These are phyloP conservation scores for Caloboletus inedulis DNA, from an alignment of 1,284 basidiomycete genomes.

Conservation along the genomic window DNA sequence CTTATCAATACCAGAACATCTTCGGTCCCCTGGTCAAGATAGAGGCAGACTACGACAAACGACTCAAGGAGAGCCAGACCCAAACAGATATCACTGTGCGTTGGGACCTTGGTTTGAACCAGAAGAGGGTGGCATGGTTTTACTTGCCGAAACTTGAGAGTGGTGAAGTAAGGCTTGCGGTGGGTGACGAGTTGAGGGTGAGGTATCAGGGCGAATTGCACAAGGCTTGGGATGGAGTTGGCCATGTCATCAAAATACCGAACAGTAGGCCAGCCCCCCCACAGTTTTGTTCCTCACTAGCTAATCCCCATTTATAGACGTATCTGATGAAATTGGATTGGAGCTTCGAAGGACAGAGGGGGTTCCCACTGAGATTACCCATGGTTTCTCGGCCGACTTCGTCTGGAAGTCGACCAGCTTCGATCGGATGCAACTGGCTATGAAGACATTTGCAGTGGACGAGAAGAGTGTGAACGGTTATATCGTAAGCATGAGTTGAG, in stretches of 20 bases:
- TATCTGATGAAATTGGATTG: slow-evolving; percentile 96
- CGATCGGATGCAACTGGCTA: slow-evolving; percentile 97
- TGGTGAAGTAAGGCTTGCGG: slow-evolving; percentile 94
- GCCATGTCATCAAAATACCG: slow-evolving; percentile 99
- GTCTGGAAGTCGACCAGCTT: slow-evolving; percentile 99
- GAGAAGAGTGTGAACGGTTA: slow-evolving; percentile 99
- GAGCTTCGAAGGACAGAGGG: slow-evolving; percentile 90
- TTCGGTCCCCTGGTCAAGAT: slow-evolving; percentile 99
- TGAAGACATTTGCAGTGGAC: slow-evolving; percentile 99
- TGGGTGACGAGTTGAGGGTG: slow-evolving; percentile 93
- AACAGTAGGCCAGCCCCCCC: slow-evolving; percentile 67
- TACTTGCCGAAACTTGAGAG: slow-evolving; percentile 94
- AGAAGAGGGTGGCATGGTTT: slow-evolving; percentile 98
- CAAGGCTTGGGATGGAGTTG: slow-evolving; percentile 94
- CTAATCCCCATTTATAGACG: slow-evolving; percentile 54
- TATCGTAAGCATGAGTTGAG: slow-evolving; percentile 55
- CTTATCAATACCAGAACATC: slow-evolving; percentile 99
- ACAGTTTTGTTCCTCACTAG: slow-evolving; percentile 4
- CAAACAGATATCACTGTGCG: slow-evolving; percentile 95
- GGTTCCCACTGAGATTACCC: slow-evolving; percentile 93
- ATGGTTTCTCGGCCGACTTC: slow-evolving; percentile 95
- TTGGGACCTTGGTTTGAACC: slow-evolving; percentile 98
- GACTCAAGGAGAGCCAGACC: slow-evolving; percentile 96
- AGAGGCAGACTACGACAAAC: slow-evolving; percentile 98
- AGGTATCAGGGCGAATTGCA: slow-evolving; percentile 88